A percentile compares a stretch with the other conserved stretches of the same genome.
Conservation (phyloP, 2,329 filamentous ascomycete genomes). For the Blastomyces gilchristii region DNA sequence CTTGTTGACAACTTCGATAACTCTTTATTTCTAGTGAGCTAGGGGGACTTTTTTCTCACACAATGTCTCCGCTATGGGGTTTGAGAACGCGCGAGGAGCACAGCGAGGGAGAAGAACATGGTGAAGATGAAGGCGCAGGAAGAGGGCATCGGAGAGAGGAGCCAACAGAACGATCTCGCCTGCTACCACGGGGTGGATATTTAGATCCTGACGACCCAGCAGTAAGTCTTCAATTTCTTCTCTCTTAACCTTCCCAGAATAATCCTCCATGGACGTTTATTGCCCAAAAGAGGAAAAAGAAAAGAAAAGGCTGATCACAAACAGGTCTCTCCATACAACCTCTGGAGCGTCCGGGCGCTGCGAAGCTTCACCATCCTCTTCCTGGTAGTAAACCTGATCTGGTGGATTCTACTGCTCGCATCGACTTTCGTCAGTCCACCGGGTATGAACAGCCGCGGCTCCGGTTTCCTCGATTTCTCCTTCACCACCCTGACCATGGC, state of each 20-base stretch:
- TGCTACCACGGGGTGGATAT: conserved; percentile 59
- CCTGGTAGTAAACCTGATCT: conserved; percentile 65
- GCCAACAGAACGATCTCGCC: conserved; percentile 52
- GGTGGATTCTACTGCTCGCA: conserved; percentile 86
- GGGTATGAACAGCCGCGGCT: conserved; percentile 72
- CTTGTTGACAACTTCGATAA: not conserved
- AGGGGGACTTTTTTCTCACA: conserved; percentile 9
- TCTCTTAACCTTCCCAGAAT: not conserved
- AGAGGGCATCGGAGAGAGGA: conserved; percentile 23
- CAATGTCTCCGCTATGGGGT: conserved; percentile 22
- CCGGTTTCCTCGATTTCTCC: conserved; percentile 82
- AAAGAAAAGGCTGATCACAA: not conserved
- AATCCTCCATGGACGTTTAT: not conserved
- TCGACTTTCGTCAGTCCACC: conserved; percentile 86
- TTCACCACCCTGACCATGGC: conserved; percentile 70
- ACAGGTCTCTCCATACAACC: conserved; percentile 76
- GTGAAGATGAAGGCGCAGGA: not conserved
- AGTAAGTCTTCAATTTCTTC: conserved; percentile 41
- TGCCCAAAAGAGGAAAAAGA: not conserved
- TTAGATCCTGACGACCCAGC: conserved; percentile 72
- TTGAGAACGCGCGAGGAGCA: conserved; percentile 7
- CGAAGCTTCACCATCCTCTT: conserved; percentile 70
- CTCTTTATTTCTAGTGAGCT: not conserved
- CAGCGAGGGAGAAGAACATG: not conserved
- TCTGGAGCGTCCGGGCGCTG: conserved; percentile 77